Percentiles rank a stretch among this genome's conserved stretches.
Conservation (phyloP, 2,329 filamentous ascomycete genomes). For the Trichothecium roseum region DNA sequence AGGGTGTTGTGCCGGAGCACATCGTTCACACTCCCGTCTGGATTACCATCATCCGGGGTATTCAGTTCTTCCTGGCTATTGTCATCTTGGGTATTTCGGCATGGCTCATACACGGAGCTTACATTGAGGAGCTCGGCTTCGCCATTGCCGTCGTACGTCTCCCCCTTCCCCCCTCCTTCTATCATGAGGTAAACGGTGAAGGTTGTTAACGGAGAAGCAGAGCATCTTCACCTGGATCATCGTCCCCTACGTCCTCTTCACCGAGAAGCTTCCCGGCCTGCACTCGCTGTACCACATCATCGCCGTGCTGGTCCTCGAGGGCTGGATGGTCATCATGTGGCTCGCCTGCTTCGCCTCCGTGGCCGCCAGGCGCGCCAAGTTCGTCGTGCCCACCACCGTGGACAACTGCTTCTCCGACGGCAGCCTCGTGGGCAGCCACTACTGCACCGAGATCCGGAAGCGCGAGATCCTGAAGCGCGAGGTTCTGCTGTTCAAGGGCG, state of each 20-base stretch:
- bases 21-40: conserved; percentile 31
- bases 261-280: conserved; percentile 26
- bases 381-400: conserved; percentile 19
- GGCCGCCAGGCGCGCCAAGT: conserved; percentile 27
- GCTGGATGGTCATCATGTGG: conserved; percentile 35
- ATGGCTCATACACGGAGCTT: conserved; percentile 27
- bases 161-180: neutral
- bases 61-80: conserved; percentile 30
- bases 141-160: conserved; percentile 27
- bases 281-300: conserved; percentile 30
- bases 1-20: conserved; percentile 7
- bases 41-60: conserved; percentile 28
- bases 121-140: conserved; percentile 28
- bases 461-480: conserved; percentile 15
- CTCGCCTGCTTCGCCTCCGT: conserved; percentile 30
- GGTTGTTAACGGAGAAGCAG: conserved; percentile 6
- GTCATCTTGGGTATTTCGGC: conserved; percentile 32
- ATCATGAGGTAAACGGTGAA: no score
- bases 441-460: conserved; percentile 17
- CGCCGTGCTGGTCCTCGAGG: conserved; percentile 32
- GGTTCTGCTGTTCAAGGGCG: conserved; percentile 23
- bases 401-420: conserved; percentile 24
- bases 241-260: conserved; percentile 28
- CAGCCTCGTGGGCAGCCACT: conserved; percentile 25
- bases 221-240: conserved; percentile 33